Evolutionary conservation across 352 stramenopile genomes (phyloP), one percentile per base, ranked within the genome.

Genomic region (Pythium guiyangense): DNA sequence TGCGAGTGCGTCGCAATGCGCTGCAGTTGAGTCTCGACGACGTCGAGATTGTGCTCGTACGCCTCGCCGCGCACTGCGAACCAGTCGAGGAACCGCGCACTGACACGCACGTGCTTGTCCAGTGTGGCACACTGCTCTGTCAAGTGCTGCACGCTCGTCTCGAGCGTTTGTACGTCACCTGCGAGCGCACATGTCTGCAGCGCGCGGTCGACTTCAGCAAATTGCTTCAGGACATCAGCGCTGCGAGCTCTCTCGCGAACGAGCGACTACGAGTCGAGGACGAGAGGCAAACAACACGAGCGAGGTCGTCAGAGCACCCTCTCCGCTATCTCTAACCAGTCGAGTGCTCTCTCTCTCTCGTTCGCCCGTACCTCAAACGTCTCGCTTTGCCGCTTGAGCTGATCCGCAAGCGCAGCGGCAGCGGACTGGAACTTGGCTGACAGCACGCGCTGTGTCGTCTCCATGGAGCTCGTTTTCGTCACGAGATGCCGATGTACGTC

Each of bases 1-100:
- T 70, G 62, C 1, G 79, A 84, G 15, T 52, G 54, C 6, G 57
- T 22, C 3, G 74, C 73, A 15, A 91, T 52, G 10, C 71, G 70
- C 39, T 68, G 71, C 12, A 92, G 59, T 46, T 92, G 79, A 3
- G 66, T 68, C 50, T 94, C 84, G 2, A 94, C 67, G 9, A 89
- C 52, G 6, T 78, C 65, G 2, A 91, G 27, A 48, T 91, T 93
- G 47, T 85, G 74, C 49, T 93, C 83, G 47, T 88, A 90, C 6
- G 77, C 74, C 31, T 89, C 80, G 0, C 83, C 83, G 6, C 80
- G 79, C 26, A 54, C 64, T 4, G 73, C 71, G 63, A 90, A 94
- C 81, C 84, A 94, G 34, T 82, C 70, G 46, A 94, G 44, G 62
- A 94, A 92, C 0, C 79, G 73, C 4, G 79, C 76, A 43, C 73